Percentiles rank a stretch among this genome's conserved stretches.
Evolutionary conservation across 192 early-diverging fungal genomes (phyloP).

Genomic region (Rhizophagus sp.): DNA sequence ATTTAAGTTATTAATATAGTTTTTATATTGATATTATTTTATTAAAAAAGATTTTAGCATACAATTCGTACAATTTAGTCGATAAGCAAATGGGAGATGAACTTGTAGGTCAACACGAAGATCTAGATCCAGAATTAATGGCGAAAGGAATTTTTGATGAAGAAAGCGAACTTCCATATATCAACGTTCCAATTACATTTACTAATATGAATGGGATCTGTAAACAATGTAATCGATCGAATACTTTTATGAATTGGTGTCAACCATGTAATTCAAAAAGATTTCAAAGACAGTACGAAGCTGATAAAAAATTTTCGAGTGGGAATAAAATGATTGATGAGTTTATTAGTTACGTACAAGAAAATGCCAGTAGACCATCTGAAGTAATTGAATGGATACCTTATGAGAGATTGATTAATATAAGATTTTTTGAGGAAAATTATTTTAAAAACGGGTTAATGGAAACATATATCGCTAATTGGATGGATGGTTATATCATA

Average conservation of each 20-base stretch:
- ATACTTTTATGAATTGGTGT: neutral
- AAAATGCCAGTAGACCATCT: neutral
- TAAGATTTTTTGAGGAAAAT: neutral
- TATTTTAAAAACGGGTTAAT: neutral
- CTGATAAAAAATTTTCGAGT: neutral
- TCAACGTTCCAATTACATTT: neutral
- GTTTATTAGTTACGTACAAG: neutral
- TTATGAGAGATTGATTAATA: neutral
- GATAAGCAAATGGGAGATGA: too few species aligned
- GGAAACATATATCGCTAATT: neutral
- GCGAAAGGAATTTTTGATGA: neutral
- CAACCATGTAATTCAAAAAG: neutral
- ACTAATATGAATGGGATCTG: neutral
- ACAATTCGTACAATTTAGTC: too few species aligned
- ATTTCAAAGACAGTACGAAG: neutral
- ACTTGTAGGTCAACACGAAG: too few species aligned
- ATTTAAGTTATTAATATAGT: too few species aligned
- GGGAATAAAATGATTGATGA: neutral
- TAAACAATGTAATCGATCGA: neutral
- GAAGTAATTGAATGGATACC: slow-evolving; percentile 8
- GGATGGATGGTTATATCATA: neutral
- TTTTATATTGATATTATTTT: too few species aligned
- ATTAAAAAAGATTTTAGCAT: too few species aligned
- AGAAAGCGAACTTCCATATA: neutral
- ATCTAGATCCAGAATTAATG: neutral